Evolutionary conservation across 2,329 filamentous ascomycete species (phyloP), one percentile per base, ranked within the genome.

Genomic region (Neurospora sp.): DNA sequence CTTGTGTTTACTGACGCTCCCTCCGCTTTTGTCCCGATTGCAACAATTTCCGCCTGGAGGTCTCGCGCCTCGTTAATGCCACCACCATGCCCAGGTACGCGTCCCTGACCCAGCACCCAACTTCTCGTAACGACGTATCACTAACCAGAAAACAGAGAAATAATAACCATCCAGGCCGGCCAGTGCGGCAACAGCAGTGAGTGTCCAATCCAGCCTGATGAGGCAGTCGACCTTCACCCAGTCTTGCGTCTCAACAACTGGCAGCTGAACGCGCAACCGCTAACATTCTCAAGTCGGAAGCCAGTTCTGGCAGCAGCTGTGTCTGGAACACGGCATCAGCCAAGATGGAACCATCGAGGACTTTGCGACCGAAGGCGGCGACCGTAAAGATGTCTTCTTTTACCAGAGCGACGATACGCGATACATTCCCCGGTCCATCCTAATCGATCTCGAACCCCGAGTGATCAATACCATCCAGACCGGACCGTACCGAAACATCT

Each of bases 161-260:
- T 99, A 78, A 99, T 99, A 82, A 99, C 96, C 73, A 91, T 99
- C 77, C 96, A 99, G 84, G 95, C 96, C 74, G 96, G 96, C 87
- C 96, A 98, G 83, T 98, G 96, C 87, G 96, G 95, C 87, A 98
- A 98, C 84, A 97, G 94, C 89, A 95, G 94, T 97, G 80, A 85
- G 92, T 91, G 73, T 19, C 66, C 23, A 13, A 38, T 73, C 72
- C 71, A 62, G 28, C 52, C 52, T 9, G 52, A n/a, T 7, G 15
- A 62, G 52, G 6, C 73, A 70, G 69, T 73, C 71, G 15, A 70
- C 72, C 68, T 71, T 46, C 70, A 10, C 19, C 71, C 73, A 69
- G 70, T 70, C 70, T 69, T 70, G n/a, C 36, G 67, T 40, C 39
- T 66, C 8, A 23, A 68, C 42, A 43, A 7, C 38, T 67, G 66